Evolutionary conservation across 345 rosid genomes (phyloP), one percentile per base, ranked within the genome.

Genomic region (Salix dunnii): DNA sequence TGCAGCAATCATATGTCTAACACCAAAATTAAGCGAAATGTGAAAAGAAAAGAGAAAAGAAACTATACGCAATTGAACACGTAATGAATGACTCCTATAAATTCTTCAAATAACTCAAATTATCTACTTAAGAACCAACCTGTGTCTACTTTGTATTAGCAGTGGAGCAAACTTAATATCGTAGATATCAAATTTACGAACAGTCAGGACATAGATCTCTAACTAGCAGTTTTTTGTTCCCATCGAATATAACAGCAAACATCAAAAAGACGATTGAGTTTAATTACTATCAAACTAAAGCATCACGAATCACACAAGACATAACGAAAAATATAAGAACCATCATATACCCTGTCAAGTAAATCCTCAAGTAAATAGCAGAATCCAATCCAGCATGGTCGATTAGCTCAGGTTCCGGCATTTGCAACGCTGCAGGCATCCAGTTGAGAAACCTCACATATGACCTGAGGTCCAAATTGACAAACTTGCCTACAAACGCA

Each of bases 341-440:
- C 3, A 36, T n/a, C 86, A 73, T 86, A 95, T 86, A 95, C 97
- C 99, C 99, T 60, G 83, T 84, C 84, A 82, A 82, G 90, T 93
- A 92, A 70, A 95, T 91, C 86, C 99, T 88, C 76, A 95, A 79
- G 76, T 90, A 95, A 78, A 93, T 89, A 69, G 89, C 96, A 27
- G 97, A 93, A 83, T 95, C 99, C 79, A 93, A 82, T 16, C 99
- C 99, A 0, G 97, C 97, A 63, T 95, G 99, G 68, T 93, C 90
- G 38, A 89, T 89, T 31, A 95, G 87, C 83, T 95, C 99, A 51
- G 91, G 94, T 79, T 95, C 99, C 7, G 99, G 97, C 97, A 92
- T 93, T 81, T 84, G 90, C 64, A 95, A 71, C 1, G 99, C 99
- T 28, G 84, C 94, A 16, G 95, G 96, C 97, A 95, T 95, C 99